Evolutionary conservation across 805 yeast genomes (phyloP).

Genomic region (Wickerhamiella cacticola): DNA sequence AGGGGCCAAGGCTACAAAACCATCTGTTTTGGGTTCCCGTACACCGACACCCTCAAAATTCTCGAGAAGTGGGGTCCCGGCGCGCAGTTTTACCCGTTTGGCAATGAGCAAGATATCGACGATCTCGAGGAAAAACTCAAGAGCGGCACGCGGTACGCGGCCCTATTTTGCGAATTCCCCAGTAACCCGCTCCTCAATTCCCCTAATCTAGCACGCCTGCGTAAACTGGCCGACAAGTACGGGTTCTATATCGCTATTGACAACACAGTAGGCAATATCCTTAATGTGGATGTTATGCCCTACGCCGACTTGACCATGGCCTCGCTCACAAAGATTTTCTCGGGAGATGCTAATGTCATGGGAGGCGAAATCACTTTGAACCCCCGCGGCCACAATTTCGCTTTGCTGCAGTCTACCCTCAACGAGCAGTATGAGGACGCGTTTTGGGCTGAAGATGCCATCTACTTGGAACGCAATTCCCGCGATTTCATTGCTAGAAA

Average conservation of each 20-base stretch:
- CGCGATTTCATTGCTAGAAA: constrained; percentile 70
- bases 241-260: constrained; percentile 76
- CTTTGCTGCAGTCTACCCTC: constrained; percentile 37
- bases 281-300: constrained; percentile 68
- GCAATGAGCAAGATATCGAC: constrained; percentile 51
- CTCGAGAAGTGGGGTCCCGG: constrained; percentile 88
- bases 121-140: constrained; percentile 52
- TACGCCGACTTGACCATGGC: constrained; percentile 79
- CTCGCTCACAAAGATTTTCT: constrained; percentile 81
- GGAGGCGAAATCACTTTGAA: constrained; percentile 82
- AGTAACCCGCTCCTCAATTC: constrained; percentile 85
- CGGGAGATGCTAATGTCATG: constrained; percentile 93
- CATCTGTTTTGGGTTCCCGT: constrained; percentile 93
- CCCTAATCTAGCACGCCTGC: constrained; percentile 59
- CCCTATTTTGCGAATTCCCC: constrained; percentile 86
- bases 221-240: constrained; percentile 53
- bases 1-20: constrained; percentile 36
- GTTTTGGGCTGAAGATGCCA: constrained; percentile 90
- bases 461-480: constrained; percentile 82
- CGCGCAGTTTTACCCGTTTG: constrained; percentile 70
- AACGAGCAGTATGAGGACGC: constrained; percentile 55
- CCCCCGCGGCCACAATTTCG: constrained; percentile 44
- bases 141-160: constrained; percentile 49
- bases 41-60: constrained; percentile 81
- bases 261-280: constrained; percentile 87